Evolutionary conservation across 1,139 yeast species (phyloP), one percentile per base, ranked within the genome.

Genomic region (Komagataea norvegica): DNA sequence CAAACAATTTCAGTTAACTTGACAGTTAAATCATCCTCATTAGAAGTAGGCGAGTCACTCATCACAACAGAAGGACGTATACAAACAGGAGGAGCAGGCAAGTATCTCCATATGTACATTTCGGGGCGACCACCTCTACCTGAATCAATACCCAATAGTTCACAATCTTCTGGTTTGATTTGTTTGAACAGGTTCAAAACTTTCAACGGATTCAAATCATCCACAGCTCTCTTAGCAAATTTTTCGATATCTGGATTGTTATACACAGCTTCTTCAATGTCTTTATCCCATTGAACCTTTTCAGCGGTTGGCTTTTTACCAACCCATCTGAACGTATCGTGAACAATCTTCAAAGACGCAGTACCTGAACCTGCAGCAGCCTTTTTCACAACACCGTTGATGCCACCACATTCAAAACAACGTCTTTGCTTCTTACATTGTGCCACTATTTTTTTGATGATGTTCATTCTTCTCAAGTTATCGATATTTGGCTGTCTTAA

Each of bases 71-170:
- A 89, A 2, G 99, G 99, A 52, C 99, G 77, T 40, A 93, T 91
- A 70, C 98, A 93, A 17, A 93, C 96, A 0, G 99, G 99, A 1
- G 99, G 98, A 0, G 97, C 98, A 0, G 98, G 98, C 38, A 93
- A 71, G 59, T 89, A 93, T 54, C 95, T 74, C 99, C 98, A 93
- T 32, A 93, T 77, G 60, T 89, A 91, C 75, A 84, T 87, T 61
- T 91, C 98, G 2, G 98, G 98, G 48, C 98, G 73, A 28, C 97
- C 96, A 25, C 89, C 87, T 48, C 79, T 72, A 5, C 85, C 71
- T 1, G 96, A 77, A 57, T 91, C 94, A 47, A 93, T 79, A 36
- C 98, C 99, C 28, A 93, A 66, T 25, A 93, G 69, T 59, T 89
- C 97, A 64, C 96, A 89, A 55, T 93, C 98, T 29, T 77, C 72